phyloP scores from a whole-genome alignment of 805 yeast species.

The Metschnikowia lochheadii region DNA sequence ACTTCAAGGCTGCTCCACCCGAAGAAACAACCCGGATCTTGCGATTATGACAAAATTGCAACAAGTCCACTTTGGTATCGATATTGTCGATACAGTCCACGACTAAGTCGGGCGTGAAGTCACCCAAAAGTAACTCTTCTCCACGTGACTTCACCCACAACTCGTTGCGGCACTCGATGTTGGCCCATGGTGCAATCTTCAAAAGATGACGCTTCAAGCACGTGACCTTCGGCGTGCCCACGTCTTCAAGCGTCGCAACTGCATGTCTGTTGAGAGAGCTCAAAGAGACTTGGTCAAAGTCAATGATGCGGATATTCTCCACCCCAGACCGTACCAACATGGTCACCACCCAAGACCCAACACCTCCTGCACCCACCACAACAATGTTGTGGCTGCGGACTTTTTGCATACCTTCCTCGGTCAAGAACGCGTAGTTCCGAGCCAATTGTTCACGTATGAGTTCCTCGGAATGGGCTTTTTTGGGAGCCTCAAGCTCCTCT shows the following conservation, averaged over 20 bases:
- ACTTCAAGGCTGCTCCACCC: conserved; percentile 97
- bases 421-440: conserved; percentile 86
- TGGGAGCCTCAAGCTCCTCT: not conserved
- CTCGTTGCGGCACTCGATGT: conserved; percentile 71
- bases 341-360: conserved; percentile 93
- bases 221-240: conserved; percentile 86
- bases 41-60: conserved; percentile 64
- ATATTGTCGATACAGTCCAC: conserved; percentile 96
- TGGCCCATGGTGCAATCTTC: conserved; percentile 90
- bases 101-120: conserved; percentile 64
- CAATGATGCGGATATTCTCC: conserved; percentile 71
- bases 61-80: conserved; percentile 90
- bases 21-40: conserved; percentile 74
- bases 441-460: conserved; percentile 89
- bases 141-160: conserved; percentile 72
- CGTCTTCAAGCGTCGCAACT: conserved; percentile 86
- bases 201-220: conserved; percentile 66
- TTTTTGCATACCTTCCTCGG: conserved; percentile 75
- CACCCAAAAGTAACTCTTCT: conserved; percentile 51
- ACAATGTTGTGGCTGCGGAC: conserved; percentile 70
- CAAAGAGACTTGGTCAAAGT: conserved; percentile 93
- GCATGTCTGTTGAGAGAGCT: conserved; percentile 93
- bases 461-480: conserved; percentile 46
- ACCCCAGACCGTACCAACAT: conserved; percentile 92
- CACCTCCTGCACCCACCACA: conserved; percentile 95